Evolutionary conservation across 768 basidiomycete genomes (phyloP).

Genomic region (Pulveroboletus sp.): DNA sequence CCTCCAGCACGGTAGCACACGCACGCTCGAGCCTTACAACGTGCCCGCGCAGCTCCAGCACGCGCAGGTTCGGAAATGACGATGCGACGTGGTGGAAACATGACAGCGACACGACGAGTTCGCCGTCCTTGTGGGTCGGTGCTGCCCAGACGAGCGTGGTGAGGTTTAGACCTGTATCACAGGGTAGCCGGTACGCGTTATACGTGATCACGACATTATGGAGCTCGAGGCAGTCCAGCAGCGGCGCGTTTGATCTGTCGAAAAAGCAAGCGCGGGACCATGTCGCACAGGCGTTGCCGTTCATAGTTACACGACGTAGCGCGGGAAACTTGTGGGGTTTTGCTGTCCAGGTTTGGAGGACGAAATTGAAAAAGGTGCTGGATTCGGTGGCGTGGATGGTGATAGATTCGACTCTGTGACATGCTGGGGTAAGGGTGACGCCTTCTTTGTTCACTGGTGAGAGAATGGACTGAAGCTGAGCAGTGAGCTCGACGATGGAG

Average conservation of each 20-base stretch:
- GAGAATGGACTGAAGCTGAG: constrained; percentile 17
- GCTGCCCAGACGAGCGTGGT: constrained; percentile 25
- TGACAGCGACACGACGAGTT: constrained; percentile 13
- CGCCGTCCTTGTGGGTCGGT: constrained; percentile 1
- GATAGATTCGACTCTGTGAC: constrained; percentile 14
- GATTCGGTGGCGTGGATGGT: constrained; percentile 14
- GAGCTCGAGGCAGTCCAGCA: constrained; percentile 14
- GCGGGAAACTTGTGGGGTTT: constrained; percentile 10
- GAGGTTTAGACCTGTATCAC: constrained; percentile 12
- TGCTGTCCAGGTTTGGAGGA: constrained; percentile 19
- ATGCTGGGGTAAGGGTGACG: constrained; percentile 1
- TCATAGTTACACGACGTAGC: constrained; percentile 8
- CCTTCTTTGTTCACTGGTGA: constrained; percentile 1
- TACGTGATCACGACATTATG: constrained; percentile 16
- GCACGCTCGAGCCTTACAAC: constrained; percentile 10
- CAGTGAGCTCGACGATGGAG: constrained; percentile 14
- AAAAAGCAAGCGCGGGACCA: constrained; percentile 23
- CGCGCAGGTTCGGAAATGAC: constrained; percentile 19
- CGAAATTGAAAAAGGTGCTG: constrained; percentile 16
- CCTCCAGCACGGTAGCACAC: constrained; percentile 3
- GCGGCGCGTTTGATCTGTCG: constrained; percentile 13
- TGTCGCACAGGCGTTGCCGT: constrained; percentile 13
- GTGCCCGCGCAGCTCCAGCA: constrained; percentile 18
- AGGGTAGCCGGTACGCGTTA: constrained; percentile 4
- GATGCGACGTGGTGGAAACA: constrained; percentile 17